Percentiles rank a stretch among this genome's conserved stretches.
Conservation (phyloP, 2,329 filamentous ascomycete species). For the Sarocladium brachiariae region DNA sequence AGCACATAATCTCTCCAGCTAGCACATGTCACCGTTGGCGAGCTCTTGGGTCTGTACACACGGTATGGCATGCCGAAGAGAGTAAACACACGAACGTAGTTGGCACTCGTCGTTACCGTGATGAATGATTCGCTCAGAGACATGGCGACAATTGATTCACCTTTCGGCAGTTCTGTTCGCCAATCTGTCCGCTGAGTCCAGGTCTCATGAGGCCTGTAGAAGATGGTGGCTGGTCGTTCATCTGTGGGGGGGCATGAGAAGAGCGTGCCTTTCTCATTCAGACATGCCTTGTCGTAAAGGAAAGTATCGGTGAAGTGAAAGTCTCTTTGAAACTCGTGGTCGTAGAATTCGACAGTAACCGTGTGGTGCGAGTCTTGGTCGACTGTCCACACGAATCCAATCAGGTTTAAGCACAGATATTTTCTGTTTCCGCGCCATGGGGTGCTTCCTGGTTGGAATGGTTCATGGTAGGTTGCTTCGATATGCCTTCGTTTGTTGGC, state of each 20-base stretch:
- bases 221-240: conserved; percentile 68
- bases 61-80: conserved; percentile 85
- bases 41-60: conserved; percentile 86
- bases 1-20: conserved; percentile 96
- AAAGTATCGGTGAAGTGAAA: conserved; percentile 98
- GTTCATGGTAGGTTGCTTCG: conserved; percentile 64
- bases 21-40: conserved; percentile 83
- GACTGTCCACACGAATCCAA: conserved; percentile 94
- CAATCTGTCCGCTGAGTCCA: conserved; percentile 91
- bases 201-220: conserved; percentile 93
- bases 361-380: conserved; percentile 92
- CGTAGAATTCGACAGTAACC: conserved; percentile 95
- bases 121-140: conserved; percentile 88
- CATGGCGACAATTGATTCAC: conserved; percentile 82
- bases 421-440: conserved; percentile 93
- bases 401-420: conserved; percentile 87
- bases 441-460: conserved; percentile 91
- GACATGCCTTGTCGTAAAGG: conserved; percentile 90
- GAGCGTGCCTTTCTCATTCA: conserved; percentile 76
- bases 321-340: conserved; percentile 83
- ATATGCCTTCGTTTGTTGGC: conserved; percentile 44
- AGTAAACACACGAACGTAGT: conserved; percentile 89
- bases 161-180: conserved; percentile 77
- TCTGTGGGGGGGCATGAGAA: conserved; percentile 73
- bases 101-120: conserved; percentile 76